A percentile compares a stretch with the other conserved stretches of the same genome.
These are phyloP conservation scores for Carex parvula DNA, from an alignment of 176 grass and related monocot species.

Conservation along the genomic window DNA sequence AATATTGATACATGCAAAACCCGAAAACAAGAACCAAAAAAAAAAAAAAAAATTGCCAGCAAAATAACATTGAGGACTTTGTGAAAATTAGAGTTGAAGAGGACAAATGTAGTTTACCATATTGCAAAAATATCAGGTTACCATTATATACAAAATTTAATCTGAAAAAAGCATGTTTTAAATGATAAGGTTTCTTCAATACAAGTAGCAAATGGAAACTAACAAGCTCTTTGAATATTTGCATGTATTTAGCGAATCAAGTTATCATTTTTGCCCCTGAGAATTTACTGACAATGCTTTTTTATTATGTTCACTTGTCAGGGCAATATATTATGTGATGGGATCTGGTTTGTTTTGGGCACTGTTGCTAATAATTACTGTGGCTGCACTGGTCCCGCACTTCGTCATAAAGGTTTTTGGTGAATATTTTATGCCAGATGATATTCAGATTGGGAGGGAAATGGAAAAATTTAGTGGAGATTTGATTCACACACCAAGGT, in stretches of 20 bases:
- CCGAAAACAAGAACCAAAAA: background rate
- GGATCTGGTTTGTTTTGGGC: slow-evolving; percentile 60
- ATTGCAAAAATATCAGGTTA: background rate
- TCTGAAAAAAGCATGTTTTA: background rate
- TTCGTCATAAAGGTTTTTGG: slow-evolving; percentile 57
- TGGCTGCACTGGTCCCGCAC: slow-evolving; percentile 60
- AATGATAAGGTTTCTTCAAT: background rate
- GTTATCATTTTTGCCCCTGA: background rate
- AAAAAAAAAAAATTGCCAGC: background rate
- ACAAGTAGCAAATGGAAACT: background rate
- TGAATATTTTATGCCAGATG: slow-evolving; percentile 47
- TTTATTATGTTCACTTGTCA: slow-evolving; percentile 24
- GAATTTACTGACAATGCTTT: background rate
- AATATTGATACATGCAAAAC: background rate
- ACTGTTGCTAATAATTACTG: slow-evolving; percentile 51
- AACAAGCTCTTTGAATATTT: background rate
- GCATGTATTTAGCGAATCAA: background rate
- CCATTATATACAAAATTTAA: background rate
- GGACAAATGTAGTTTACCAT: background rate
- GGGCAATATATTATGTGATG: slow-evolving; percentile 78
- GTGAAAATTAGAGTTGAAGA: background rate
- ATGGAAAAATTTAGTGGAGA: slow-evolving; percentile 53
- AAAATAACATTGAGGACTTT: background rate
- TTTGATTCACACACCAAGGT: slow-evolving; percentile 25
- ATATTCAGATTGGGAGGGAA: slow-evolving; percentile 78